These are phyloP conservation scores for Arthroderma sp. DNA, from an alignment of 2,329 filamentous ascomycete species.

Conservation along the genomic window DNA sequence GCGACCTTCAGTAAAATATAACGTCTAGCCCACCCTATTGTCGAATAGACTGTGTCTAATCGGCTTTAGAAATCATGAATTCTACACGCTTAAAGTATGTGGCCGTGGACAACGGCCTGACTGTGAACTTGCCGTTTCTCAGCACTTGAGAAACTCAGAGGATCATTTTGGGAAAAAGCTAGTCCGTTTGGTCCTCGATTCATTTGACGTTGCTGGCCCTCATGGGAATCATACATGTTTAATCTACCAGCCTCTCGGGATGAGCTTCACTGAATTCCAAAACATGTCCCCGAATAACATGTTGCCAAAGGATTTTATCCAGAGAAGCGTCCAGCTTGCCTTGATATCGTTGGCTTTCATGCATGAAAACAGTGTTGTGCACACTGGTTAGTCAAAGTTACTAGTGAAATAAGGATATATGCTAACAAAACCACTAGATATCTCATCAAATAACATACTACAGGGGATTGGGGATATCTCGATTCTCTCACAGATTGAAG, in stretches of 20 bases:
- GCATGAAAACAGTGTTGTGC: constrained; percentile 7
- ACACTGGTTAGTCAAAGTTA: constrained; percentile 9
- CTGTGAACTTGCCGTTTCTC: constrained; percentile 1
- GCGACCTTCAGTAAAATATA: constrained; percentile 9
- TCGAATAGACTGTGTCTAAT: background rate
- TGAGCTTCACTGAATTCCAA: constrained; percentile 11
- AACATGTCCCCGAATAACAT: constrained; percentile 6
- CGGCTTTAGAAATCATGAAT: background rate
- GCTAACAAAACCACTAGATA: constrained; percentile 15
- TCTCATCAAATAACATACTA: constrained; percentile 25
- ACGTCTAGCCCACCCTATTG: too few relatives aligned
- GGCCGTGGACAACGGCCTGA: background rate
- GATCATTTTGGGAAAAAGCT: constrained; percentile 10
- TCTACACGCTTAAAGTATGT: background rate
- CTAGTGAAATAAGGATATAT: background rate
- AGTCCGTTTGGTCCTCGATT: constrained; percentile 12
- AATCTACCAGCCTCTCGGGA: constrained; percentile 10
- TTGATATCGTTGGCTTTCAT: constrained; percentile 6
- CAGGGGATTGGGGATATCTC: constrained; percentile 8
- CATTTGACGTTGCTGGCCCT: constrained; percentile 10
- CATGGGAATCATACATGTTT: constrained; percentile 11
- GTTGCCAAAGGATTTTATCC: constrained; percentile 10
- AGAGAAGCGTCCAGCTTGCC: constrained; percentile 10
- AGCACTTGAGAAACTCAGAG: background rate
- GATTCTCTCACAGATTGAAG: constrained; percentile 10